Base-by-base conservation (phyloP, 2,329 filamentous ascomycete species). In the Harringtonia aguacate region DNA sequence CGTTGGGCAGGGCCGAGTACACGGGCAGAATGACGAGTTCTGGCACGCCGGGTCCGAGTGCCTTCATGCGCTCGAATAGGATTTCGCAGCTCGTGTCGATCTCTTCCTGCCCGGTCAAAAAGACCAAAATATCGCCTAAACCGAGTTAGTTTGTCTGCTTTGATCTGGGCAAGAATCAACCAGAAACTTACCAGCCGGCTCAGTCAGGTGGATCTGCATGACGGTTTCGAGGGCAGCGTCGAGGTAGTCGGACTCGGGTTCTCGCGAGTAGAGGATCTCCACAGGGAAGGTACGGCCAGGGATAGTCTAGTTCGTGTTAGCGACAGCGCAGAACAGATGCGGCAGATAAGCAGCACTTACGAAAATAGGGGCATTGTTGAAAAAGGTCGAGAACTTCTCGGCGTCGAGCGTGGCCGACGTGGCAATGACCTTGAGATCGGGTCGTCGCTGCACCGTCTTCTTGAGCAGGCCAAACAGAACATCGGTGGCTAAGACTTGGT, bases 191-290 rank as follows among this genome's bases (percentile, higher is more conserved):
- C n/a, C 92, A 17, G 81, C 75, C 8, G 89, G 87, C 56, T 98
- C 92, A 2, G 84, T 92, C 17, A 98, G 67, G 59, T 98, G 92
- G 44, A 98, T 97, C 58, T 97, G 87, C 90, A 98, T 95, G 39
- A 95, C 88, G 0, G 92, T 97, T 14, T 89, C 84, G n/a, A 98
- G 69, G 0, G 92, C 88, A 2, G 89, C 81, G 60, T 97, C 92
- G 14, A 98, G 70, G 55, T 98, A 98, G 58, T 98, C 94, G 0
- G 86, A 88, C 59, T 97, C 92, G 0, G 94, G 92, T 57, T 98
- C 92, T 45, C 85, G 77, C 3, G 86, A 94, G 63, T 97, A 98
- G 62, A 98, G 82, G 44, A 97, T 81, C 63, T 97, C 92, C 27
- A 98, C 92, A 0, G 94, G 92, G 66, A 82, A 98, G 0, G 92